Evolutionary conservation across 2,329 filamentous ascomycete genomes (phyloP), one percentile per base, ranked within the genome.

Genomic region (Epichloe scottii): DNA sequence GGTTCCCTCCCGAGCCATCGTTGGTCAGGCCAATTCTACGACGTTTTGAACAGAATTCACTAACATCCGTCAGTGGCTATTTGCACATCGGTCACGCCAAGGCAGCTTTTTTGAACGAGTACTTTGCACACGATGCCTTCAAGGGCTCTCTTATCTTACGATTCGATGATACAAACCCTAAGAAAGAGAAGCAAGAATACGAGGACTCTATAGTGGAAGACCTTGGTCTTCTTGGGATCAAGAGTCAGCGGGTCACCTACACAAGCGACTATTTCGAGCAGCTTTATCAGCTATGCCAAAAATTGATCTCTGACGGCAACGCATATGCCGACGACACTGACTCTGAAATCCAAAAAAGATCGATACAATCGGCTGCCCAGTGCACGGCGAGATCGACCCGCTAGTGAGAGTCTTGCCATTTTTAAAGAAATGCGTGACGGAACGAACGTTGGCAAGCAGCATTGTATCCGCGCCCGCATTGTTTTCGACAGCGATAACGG

Each of bases 401-500:
- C 88, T 39, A 89, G 95, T 68, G 88, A 95, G 68, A 95, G 84
- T 62, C 71, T 97, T 60, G 79, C 81, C 48, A 86, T 85, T 58
- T 94, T 96, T 58, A 85, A 90, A 62, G 87, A 91, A 74, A 98
- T 98, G 93, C 94, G 89, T 74, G 77, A 78, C 50, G 90, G 85
- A 44, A 84, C 82, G 3, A 79, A 85, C 46, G 82, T 90, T 66
- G 91, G 91, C 54, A 70, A 82, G 47, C 81, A 78, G 63, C 90
- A 90, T 81, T 96, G 89, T 71, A 93, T 97, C 58, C 86, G 93
- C 54, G 93, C 93, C 51, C 95, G 93, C 75, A 87, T 97, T 59
- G 90, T 87, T 1, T 80, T 86, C 59, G 87, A 94, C 67, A 86
- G 93, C 70, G 85, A 85, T 57, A 97, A 97, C 75, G 94, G 94